Conservation (phyloP, 495 filamentous ascomycete species). For the Annulohypoxylon bovei region DNA sequence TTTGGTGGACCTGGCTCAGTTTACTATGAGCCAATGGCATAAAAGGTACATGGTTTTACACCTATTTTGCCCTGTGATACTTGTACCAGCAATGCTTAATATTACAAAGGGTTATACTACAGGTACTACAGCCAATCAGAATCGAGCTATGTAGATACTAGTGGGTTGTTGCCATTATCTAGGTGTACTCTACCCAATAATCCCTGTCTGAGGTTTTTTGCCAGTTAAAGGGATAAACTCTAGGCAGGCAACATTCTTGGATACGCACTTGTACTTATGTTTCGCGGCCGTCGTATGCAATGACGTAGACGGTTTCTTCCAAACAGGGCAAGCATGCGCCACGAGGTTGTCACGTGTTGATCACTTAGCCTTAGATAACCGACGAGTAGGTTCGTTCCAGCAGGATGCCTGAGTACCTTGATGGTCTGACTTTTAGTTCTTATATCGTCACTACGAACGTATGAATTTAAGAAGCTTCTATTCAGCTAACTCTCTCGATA, state of each 20-base stretch:
- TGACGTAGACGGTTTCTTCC: constrained; percentile 30
- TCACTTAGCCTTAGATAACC: constrained; percentile 1
- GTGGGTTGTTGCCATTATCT: too few relatives aligned
- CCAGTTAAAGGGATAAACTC: too few relatives aligned
- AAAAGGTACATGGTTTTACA: too few relatives aligned
- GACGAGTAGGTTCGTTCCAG: not conserved
- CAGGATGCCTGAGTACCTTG: not conserved
- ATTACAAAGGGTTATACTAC: too few relatives aligned
- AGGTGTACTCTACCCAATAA: too few relatives aligned
- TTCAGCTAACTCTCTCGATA: not conserved
- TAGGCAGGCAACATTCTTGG: constrained; percentile 24
- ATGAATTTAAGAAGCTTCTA: not conserved
- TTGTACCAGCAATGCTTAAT: too few relatives aligned
- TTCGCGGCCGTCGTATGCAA: constrained; percentile 22
- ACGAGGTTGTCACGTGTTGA: not conserved
- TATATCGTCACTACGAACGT: not conserved
- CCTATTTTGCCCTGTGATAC: too few relatives aligned
- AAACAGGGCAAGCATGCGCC: not conserved
- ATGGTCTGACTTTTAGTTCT: not conserved
- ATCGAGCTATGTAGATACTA: too few relatives aligned
- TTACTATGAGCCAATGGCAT: too few relatives aligned
- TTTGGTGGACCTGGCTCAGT: too few relatives aligned
- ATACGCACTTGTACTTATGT: not conserved
- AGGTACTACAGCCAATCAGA: too few relatives aligned
- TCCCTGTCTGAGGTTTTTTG: too few relatives aligned